A percentile compares a stretch with the other conserved stretches of the same genome.
These are phyloP conservation scores for Corchorus olitorius DNA, from an alignment of 345 rosid species.

Conservation along the genomic window DNA sequence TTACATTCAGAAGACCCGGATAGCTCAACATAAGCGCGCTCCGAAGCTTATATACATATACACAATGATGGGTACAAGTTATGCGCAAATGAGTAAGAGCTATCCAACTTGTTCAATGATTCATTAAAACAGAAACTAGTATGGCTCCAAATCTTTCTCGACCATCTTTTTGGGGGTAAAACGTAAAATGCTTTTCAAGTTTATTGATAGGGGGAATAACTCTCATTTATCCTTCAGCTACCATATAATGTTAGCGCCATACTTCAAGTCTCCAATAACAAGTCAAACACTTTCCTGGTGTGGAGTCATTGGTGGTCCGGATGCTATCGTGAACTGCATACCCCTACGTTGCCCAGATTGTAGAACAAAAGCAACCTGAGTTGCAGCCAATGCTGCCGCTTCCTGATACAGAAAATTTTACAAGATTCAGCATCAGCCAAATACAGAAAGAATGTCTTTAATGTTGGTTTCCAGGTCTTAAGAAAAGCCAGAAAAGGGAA, in stretches of 20 bases:
- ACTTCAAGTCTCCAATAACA: background rate
- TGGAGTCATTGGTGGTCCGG: slow-evolving; percentile 40
- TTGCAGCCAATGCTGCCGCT: slow-evolving; percentile 80
- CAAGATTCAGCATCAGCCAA: slow-evolving; percentile 10
- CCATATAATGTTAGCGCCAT: slow-evolving; percentile 7
- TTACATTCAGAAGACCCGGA: background rate
- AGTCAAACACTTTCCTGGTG: slow-evolving; percentile 56
- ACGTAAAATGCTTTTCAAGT: background rate
- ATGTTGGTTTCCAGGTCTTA: background rate
- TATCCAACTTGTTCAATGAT: background rate
- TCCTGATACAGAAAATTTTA: slow-evolving; percentile 52
- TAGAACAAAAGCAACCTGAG: slow-evolving; percentile 84
- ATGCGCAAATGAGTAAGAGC: background rate
- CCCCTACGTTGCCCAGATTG: slow-evolving; percentile 80
- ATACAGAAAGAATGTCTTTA: slow-evolving; percentile 1
- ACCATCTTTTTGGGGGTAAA: background rate
- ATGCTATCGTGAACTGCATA: slow-evolving; percentile 67
- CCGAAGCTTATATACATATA: slow-evolving; percentile 7
- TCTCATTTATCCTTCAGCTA: background rate
- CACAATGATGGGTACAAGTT: slow-evolving; percentile 11
- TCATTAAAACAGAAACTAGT: background rate
- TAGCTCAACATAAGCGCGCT: background rate
- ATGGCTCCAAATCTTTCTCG: background rate
- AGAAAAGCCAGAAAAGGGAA: background rate
- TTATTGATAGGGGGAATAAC: slow-evolving; percentile 4